These are phyloP conservation scores for Pyrus communis DNA, from an alignment of 306 rosid species.

Conservation along the genomic window DNA sequence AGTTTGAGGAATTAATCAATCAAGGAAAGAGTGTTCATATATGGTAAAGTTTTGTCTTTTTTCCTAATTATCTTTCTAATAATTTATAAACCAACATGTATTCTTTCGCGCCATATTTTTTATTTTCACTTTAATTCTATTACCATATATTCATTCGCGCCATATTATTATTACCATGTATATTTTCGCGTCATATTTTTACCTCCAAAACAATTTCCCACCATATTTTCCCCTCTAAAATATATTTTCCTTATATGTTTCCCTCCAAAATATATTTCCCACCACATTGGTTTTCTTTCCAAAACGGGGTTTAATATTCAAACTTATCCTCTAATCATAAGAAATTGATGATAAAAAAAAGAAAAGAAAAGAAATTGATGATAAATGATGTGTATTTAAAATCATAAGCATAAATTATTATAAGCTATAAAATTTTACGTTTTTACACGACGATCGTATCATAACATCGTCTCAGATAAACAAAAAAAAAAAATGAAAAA, in stretches of 20 bases:
- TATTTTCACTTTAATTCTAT: not conserved
- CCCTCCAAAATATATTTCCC: not conserved
- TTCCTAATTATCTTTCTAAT: not conserved
- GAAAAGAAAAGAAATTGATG: too few species aligned
- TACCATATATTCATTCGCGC: not conserved
- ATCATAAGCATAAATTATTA: not conserved
- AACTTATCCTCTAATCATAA: not conserved
- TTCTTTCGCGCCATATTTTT: not conserved
- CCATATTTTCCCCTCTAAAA: not conserved
- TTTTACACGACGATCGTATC: not conserved
- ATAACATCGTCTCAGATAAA: not conserved
- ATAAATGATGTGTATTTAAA: not conserved
- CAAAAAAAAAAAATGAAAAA: not conserved
- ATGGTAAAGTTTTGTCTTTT: not conserved
- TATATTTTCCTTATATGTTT: not conserved
- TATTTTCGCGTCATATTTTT: not conserved
- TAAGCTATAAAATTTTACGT: not conserved
- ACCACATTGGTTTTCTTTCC: not conserved
- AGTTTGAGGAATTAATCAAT: not conserved
- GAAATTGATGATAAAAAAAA: not conserved
- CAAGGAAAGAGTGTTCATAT: not conserved
- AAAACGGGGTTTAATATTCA: not conserved
- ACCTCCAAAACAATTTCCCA: not conserved
- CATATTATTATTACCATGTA: not conserved
- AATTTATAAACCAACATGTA: not conserved